These are phyloP conservation scores for Leptographium galeiforme DNA, from an alignment of 2,329 filamentous ascomycete species.

Conservation along the genomic window DNA sequence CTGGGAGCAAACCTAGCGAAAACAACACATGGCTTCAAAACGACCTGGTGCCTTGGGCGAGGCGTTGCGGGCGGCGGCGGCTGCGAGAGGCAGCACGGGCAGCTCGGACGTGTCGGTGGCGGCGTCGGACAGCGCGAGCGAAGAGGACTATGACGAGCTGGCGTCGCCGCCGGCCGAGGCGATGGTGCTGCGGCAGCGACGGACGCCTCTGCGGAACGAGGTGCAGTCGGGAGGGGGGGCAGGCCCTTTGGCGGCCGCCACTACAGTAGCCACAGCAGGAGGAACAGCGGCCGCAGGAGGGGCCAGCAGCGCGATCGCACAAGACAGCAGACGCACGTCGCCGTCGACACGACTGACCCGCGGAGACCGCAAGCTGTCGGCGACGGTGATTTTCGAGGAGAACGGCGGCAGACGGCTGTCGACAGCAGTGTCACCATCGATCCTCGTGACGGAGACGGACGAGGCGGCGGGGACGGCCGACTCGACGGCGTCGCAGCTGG, in stretches of 20 bases:
- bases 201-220: constrained; percentile 6
- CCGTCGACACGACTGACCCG: background rate
- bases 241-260: background rate
- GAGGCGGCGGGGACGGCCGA: background rate
- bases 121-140: constrained; percentile 27
- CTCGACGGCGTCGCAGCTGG: background rate
- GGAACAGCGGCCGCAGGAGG: background rate
- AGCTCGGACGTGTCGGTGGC: constrained; percentile 9
- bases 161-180: constrained; percentile 10
- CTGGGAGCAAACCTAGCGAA: too few relatives aligned
- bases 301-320: too few relatives aligned
- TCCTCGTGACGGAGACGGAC: background rate
- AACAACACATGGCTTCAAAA: background rate
- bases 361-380: constrained; percentile 8
- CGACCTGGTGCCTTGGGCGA: constrained; percentile 12
- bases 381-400: constrained; percentile 12
- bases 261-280: background rate
- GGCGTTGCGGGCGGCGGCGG: constrained; percentile 6
- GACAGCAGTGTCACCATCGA: background rate
- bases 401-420: background rate
- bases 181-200: constrained; percentile 12
- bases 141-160: constrained; percentile 31
- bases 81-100: background rate
- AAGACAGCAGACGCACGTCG: background rate
- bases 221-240: background rate